phyloP scores from a whole-genome alignment of 2,329 filamentous ascomycete genomes.

The Emmonsiellopsis sp. region DNA sequence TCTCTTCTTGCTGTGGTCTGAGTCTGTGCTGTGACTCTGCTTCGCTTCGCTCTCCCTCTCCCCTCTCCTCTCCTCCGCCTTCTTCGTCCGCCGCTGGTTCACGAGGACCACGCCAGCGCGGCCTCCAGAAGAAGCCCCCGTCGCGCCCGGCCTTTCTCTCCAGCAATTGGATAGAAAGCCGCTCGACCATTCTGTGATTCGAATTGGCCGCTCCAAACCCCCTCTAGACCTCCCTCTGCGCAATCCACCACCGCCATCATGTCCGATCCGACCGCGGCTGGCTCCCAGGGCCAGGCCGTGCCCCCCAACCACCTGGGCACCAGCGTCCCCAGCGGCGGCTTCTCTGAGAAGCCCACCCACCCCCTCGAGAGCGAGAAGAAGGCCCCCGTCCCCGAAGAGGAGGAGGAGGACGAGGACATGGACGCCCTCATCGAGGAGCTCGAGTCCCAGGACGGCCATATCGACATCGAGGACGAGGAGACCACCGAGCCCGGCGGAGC shows the following conservation, averaged over 20 bases:
- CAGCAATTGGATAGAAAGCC: not conserved
- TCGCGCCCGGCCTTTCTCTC: not conserved
- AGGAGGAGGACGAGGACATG: constrained; percentile 74
- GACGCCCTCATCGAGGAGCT: constrained; percentile 81
- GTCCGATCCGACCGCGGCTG: constrained; percentile 11
- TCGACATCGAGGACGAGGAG: constrained; percentile 52
- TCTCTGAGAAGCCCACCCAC: constrained; percentile 10
- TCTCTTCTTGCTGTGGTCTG: not conserved
- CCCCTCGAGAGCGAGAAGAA: constrained; percentile 9
- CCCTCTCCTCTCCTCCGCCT: constrained; percentile 1
- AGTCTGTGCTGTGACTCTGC: constrained; percentile 4
- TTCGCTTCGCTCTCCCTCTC: not conserved
- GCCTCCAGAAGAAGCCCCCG: not conserved
- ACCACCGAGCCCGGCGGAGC: constrained; percentile 43
- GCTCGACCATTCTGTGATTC: not conserved
- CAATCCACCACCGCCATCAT: not conserved
- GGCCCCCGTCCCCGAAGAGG: constrained; percentile 37
- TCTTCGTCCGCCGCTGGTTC: constrained; percentile 3
- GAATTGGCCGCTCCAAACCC: not conserved
- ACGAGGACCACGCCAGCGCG: constrained; percentile 1
- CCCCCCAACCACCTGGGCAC: constrained; percentile 17
- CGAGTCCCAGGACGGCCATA: constrained; percentile 67
- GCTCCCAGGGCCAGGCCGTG: constrained; percentile 10
- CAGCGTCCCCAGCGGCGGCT: constrained; percentile 13
- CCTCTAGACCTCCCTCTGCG: no score